Evolutionary conservation across 2,329 filamentous ascomycete genomes (phyloP).

Genomic region (Rutstroemia sydowiana): DNA sequence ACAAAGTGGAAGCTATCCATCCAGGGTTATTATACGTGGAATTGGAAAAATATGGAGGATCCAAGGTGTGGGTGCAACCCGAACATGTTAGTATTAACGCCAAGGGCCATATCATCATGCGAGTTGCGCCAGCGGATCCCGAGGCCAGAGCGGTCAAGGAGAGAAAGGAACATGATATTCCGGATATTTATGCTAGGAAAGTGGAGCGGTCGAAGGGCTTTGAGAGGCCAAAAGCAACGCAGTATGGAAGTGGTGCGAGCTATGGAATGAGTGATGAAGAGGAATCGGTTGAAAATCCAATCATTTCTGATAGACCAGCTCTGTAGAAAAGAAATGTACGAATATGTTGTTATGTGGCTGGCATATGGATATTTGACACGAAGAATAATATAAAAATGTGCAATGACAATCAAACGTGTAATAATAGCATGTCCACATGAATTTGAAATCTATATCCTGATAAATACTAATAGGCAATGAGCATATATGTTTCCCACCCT

Average conservation of each 20-base stretch:
- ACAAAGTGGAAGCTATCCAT: neutral
- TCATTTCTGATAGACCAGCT: no score
- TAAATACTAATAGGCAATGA: no score
- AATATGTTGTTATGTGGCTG: conserved; percentile 7
- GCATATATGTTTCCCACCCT: no score
- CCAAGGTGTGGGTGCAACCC: conserved; percentile 27
- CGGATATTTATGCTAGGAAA: neutral
- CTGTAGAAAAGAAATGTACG: neutral
- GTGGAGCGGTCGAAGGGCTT: neutral
- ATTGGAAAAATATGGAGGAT: conserved; percentile 25
- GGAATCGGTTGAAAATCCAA: neutral
- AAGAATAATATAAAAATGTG: neutral
- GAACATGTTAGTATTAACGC: conserved; percentile 24
- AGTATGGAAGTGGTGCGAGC: neutral
- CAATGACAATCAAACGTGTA: neutral
- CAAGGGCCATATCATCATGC: conserved; percentile 24
- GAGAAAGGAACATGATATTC: conserved; percentile 19
- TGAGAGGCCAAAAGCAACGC: neutral
- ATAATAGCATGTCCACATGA: neutral
- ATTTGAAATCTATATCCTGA: neutral
- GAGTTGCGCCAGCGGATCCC: conserved; percentile 19
- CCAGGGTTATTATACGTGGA: conserved; percentile 23
- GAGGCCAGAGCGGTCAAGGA: conserved; percentile 25
- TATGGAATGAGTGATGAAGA: neutral
- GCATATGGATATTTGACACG: conserved; percentile 1